Evolutionary conservation across 371 early-diverging fungal genomes (phyloP).

Genomic region (Mortierella polycephala): DNA sequence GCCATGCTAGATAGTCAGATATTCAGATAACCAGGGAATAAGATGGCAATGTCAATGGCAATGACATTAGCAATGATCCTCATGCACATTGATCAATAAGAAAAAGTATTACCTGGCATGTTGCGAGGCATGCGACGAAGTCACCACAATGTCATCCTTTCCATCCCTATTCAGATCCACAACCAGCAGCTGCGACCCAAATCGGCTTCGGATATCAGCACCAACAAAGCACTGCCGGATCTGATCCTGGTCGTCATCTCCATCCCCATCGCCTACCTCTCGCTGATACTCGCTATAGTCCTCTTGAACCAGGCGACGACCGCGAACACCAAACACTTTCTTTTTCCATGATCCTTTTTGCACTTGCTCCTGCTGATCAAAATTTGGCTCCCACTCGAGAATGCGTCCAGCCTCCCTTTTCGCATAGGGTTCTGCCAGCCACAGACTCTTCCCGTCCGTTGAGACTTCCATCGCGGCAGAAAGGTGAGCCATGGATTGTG

Average conservation of each 20-base stretch:
- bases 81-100: too few species aligned
- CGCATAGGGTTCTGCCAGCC: conserved; percentile 46
- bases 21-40: too few species aligned
- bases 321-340: conserved; percentile 1
- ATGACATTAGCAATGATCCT: too few species aligned
- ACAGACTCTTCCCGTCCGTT: conserved; percentile 32
- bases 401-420: conserved; percentile 31
- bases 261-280: conserved; percentile 1
- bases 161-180: conserved; percentile 84
- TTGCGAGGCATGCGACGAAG: conserved; percentile 52
- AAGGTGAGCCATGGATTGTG: conserved; percentile 45
- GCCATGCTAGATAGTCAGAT: too few species aligned
- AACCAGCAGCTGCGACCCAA: conserved; percentile 77
- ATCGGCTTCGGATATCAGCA: conserved; percentile 60
- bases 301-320: conserved; percentile 10
- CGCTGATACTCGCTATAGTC: background rate
- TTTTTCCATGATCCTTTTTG: background rate
- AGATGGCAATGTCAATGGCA: too few species aligned
- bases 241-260: conserved; percentile 5
- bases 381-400: conserved; percentile 37
- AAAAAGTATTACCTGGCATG: conserved; percentile 24
- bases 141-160: conserved; percentile 80
- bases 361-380: conserved; percentile 1
- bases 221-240: conserved; percentile 44
- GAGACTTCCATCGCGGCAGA: conserved; percentile 44